Evolutionary conservation across 1,284 basidiomycete species (phyloP), one percentile per base, ranked within the genome.

Genomic region (Pterulicium gracile): DNA sequence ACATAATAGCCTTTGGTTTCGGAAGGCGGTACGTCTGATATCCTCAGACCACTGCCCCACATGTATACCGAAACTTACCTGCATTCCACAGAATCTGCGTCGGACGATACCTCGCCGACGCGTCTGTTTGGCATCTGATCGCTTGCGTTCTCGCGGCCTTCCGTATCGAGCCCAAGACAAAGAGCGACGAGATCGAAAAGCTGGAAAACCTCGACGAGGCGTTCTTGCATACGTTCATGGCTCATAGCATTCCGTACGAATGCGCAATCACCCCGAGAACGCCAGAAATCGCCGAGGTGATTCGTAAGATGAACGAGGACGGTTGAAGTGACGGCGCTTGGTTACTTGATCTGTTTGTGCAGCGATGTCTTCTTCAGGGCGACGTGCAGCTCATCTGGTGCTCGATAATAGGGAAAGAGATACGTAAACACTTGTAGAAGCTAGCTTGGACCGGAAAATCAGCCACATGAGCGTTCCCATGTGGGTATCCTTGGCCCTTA

Each of bases 131-230:
- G 63, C 59, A 69, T 34, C 56, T 60, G 0, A 55, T 65, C 12
- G 66, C 66, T 3, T 66, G 63, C 1, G 50, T 70, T 3, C 51
- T 72, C 3, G 55, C 64, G 0, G 54, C 54, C 1, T 70, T 70
- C 50, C 47, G 65, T 24, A 60, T 69, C 24, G n/a, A n/a, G n/a
- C 43, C 43, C 4, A 63, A 60, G 34, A 57, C 61, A 1, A 39
- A 39, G 15, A 18, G 19, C 15, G 61, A 63, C 42, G 36, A 49
- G 1, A 23, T 55, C 10, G 65, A 64, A 4, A 51, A 55, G 0
- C 49, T 52, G 1, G 57, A 65, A n/a, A 55, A 62, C 47, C 60
- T 50, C 14, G 54, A 41, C 18, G 47, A 46, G 18, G 53, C 54
- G 50, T 62, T 54, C 49, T 46, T 45, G 23, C 52, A 57, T 5